A percentile compares a stretch with the other conserved stretches of the same genome.
phyloP scores from a whole-genome alignment of 495 filamentous ascomycete genomes.

The Talaromyces liani region DNA sequence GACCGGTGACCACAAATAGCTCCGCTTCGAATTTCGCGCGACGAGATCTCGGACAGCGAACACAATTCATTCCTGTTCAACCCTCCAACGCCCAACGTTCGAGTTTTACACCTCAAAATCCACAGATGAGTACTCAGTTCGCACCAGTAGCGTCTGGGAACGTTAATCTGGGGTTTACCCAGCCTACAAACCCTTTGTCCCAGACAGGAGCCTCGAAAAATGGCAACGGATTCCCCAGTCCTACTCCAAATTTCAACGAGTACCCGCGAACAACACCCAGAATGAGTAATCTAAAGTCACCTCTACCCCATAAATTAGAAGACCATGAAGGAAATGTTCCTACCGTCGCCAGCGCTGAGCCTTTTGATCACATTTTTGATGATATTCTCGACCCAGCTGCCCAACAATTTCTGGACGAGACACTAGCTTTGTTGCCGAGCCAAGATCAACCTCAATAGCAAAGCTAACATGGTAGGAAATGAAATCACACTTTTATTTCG shows the following conservation, averaged over 20 bases:
- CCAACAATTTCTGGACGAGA: not conserved
- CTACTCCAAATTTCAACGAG: not conserved
- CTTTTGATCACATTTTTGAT: not conserved
- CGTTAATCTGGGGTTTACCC: not conserved
- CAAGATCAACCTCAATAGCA: not conserved
- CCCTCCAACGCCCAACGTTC: not conserved
- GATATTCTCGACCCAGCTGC: not conserved
- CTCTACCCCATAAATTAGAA: not conserved
- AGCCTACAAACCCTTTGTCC: not conserved
- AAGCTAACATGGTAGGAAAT: not conserved
- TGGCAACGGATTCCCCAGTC: not conserved
- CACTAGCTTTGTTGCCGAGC: not conserved
- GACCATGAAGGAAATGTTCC: not conserved
- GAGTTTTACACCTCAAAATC: not conserved
- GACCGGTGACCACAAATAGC: not conserved
- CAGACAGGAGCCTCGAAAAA: not conserved
- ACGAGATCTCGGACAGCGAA: not conserved
- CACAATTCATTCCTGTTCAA: not conserved
- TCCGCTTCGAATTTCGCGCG: not conserved
- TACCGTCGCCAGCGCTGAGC: not conserved
- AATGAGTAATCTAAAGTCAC: not conserved
- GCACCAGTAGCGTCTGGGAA: not conserved
- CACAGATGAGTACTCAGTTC: not conserved
- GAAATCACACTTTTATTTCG: not conserved
- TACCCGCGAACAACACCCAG: not conserved